Evolutionary conservation across 371 early-diverging fungal genomes (phyloP).

Genomic region (Mycotypha africana): DNA sequence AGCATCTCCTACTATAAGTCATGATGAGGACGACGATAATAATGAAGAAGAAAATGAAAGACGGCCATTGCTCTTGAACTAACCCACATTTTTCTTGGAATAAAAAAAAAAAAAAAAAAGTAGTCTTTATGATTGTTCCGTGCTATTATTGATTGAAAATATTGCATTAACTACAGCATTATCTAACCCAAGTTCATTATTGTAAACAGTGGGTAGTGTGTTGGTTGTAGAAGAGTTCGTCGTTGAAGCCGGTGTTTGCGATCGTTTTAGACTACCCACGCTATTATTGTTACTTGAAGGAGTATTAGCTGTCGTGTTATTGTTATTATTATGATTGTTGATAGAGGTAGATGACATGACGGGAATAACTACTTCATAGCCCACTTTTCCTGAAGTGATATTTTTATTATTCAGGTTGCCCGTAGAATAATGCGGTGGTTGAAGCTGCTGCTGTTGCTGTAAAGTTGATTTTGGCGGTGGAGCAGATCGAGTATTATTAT

Average conservation of each 20-base stretch:
- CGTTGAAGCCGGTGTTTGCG: not conserved
- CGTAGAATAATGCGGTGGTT: not conserved
- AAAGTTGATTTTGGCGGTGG: conserved; percentile 9
- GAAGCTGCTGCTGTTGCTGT: conserved; percentile 6
- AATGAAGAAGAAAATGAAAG: no score
- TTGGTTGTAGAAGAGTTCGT: conserved; percentile 2
- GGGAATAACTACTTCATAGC: conserved; percentile 38
- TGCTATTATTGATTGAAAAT: conserved; percentile 28
- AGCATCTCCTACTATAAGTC: no score
- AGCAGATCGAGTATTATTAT: conserved; percentile 14
- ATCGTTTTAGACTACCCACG: no score
- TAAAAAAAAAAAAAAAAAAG: conserved; percentile 1
- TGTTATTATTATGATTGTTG: conserved; percentile 24
- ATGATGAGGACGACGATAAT: no score
- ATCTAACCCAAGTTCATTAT: conserved; percentile 41
- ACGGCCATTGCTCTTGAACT: no score
- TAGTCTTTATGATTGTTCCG: conserved; percentile 7
- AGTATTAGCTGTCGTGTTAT: not conserved
- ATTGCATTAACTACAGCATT: conserved; percentile 44
- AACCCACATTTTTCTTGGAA: no score
- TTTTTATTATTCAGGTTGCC: not conserved
- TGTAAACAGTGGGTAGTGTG: conserved; percentile 21
- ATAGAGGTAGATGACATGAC: conserved; percentile 36
- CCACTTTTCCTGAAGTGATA: conserved; percentile 36
- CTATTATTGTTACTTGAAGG: no score